These are phyloP conservation scores for Ceratocystis colombiana DNA, from an alignment of 2,329 filamentous ascomycete genomes.

Conservation along the genomic window DNA sequence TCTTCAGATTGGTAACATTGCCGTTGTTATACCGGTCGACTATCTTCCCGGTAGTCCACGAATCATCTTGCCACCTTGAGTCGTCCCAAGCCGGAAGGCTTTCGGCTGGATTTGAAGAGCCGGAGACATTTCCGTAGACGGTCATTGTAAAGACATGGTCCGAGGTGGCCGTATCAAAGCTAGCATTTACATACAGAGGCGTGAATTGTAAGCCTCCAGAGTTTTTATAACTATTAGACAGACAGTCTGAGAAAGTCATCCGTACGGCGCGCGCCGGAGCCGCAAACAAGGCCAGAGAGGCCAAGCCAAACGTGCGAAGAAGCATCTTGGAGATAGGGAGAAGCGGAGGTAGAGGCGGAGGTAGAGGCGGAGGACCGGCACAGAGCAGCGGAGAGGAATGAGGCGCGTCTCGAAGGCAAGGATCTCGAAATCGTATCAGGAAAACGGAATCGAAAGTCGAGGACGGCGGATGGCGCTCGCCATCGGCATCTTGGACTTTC, in stretches of 20 bases:
- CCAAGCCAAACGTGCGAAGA: conserved; percentile 27
- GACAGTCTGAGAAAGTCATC: conserved; percentile 76
- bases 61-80: conserved; percentile 52
- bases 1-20: conserved; percentile 61
- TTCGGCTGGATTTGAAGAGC: conserved; percentile 46
- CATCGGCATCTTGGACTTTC: conserved; percentile 24
- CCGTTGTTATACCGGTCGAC: conserved; percentile 39
- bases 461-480: conserved; percentile 24
- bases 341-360: conserved; percentile 4
- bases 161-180: conserved; percentile 53
- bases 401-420: conserved; percentile 13
- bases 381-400: neutral
- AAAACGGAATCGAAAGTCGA: conserved; percentile 22
- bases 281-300: conserved; percentile 32
- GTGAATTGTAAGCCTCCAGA: conserved; percentile 66
- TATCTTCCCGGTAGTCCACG: conserved; percentile 65
- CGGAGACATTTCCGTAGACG: conserved; percentile 85
- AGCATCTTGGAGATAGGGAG: conserved; percentile 29
- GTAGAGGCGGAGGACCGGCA: neutral
- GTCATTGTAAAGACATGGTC: conserved; percentile 62
- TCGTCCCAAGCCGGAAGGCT: conserved; percentile 50
- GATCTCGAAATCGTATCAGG: conserved; percentile 17
- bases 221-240: conserved; percentile 50
- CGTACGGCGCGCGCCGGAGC: conserved; percentile 51
- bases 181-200: conserved; percentile 63